Base-by-base conservation (phyloP, 2,329 filamentous ascomycete genomes). In the Aspergillus ibericus region DNA sequence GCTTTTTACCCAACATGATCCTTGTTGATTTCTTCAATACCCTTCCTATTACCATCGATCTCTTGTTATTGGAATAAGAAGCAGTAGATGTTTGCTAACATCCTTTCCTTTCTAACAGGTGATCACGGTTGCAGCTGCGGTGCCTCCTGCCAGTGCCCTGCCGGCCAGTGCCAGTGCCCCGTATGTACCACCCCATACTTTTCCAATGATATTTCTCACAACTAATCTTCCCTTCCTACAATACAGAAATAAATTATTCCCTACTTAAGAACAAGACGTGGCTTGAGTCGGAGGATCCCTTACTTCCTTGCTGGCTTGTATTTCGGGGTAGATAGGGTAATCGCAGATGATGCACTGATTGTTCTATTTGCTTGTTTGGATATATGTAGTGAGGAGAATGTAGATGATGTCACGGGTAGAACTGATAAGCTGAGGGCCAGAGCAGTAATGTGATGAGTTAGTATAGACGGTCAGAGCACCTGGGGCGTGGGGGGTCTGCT, bases 81-180 rank as follows among this genome's bases (percentile, higher is more conserved):
- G 12, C 29, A 32, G 29, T 40, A 13, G 22, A 42, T 12, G 40
- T 44, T 44, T 46, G 49, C 55, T 60, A 38, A 62, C 13, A 4
- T 10, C 9, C 15, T 48, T 34, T 8, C 18, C 10, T 44, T 25
- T 10, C 27, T 15, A 1, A 61, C 54, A 72, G 66, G 64, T 67
- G 72, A 73, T 59, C 74, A 75, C 73, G 68, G 66, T 61, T 77
- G 75, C 71, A 72, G 68, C 70, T 77, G 75, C 67, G 75, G 75
- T 62, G 58, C 69, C 66, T 73, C 73, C 60, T 77, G 75, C 73
- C 68, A 72, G 65, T 76, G 75, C 71, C 75, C 75, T 64, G 67
- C 74, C 64, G 75, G 75, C 65, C 56, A 63, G 44, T 77, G 75
- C 73, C 64, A 75, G 59, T 77, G 75, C 74, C 72, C 72, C 35